Evolutionary conservation across 257 asterid species (phyloP).

Genomic region (Primulina eburnea): DNA sequence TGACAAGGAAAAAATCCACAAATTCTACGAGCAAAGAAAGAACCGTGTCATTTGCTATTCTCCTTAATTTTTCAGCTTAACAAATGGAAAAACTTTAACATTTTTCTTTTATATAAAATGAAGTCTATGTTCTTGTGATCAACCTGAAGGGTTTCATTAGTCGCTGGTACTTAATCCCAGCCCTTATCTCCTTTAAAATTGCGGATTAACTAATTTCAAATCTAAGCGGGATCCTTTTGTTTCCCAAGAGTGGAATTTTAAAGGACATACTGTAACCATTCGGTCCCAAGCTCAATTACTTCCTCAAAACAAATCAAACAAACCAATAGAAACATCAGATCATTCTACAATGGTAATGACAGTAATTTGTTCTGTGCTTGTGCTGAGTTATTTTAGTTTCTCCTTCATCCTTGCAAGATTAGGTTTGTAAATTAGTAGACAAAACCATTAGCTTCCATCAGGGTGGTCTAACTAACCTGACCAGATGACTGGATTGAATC

Average conservation of each 20-base stretch:
- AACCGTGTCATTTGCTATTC: not conserved
- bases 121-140: not conserved
- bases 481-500: constrained; percentile 50
- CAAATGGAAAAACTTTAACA: not conserved
- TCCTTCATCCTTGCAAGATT: constrained; percentile 16
- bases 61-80: not conserved
- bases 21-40: not conserved
- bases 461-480: constrained; percentile 53
- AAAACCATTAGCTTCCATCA: constrained; percentile 15
- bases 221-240: constrained; percentile 5
- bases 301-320: constrained; percentile 19
- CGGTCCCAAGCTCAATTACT: constrained; percentile 1
- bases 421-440: not conserved
- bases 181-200: no score
- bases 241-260: constrained; percentile 3
- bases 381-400: constrained; percentile 7
- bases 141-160: not conserved
- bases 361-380: constrained; percentile 15
- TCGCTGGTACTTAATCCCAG: no score
- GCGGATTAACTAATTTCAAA: no score
- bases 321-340: constrained; percentile 3
- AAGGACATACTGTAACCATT: not conserved
- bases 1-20: no score
- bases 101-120: no score
- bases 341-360: not conserved